A percentile compares a stretch with the other conserved stretches of the same genome.
Conservation (phyloP, 768 basidiomycete genomes). For the Calocera cornea region DNA sequence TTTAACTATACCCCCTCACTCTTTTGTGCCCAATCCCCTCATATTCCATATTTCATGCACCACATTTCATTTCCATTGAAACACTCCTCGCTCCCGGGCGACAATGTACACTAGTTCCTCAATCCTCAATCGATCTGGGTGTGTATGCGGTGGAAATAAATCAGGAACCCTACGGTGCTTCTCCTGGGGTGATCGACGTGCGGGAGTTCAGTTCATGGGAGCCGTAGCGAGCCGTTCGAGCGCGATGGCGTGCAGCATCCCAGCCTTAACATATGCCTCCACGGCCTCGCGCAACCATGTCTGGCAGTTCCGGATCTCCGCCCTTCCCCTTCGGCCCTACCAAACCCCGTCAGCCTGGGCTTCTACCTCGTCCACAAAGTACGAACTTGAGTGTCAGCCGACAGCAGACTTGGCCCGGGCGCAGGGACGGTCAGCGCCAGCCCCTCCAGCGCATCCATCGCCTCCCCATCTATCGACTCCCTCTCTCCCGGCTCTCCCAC, state of each 20-base stretch:
- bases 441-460: not conserved
- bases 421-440: not conserved
- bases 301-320: conserved; percentile 3
- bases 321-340: not conserved
- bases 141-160: no score
- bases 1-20: not conserved
- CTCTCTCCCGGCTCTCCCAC: not conserved
- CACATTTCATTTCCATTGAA: not conserved
- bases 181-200: no score
- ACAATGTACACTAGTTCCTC: no score
- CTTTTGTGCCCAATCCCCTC: not conserved
- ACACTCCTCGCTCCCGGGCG: no score
- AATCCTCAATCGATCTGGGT: no score
- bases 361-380: not conserved
- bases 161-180: no score
- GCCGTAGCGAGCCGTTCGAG: no score
- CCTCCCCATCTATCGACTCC: not conserved
- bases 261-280: not conserved
- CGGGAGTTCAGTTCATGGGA: no score
- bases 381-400: not conserved
- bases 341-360: no score
- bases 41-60: not conserved
- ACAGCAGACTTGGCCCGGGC: not conserved
- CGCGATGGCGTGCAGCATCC: not conserved
- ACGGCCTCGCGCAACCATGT: not conserved